phyloP scores from a whole-genome alignment of 805 yeast genomes.

The Teunomyces kruisii region DNA sequence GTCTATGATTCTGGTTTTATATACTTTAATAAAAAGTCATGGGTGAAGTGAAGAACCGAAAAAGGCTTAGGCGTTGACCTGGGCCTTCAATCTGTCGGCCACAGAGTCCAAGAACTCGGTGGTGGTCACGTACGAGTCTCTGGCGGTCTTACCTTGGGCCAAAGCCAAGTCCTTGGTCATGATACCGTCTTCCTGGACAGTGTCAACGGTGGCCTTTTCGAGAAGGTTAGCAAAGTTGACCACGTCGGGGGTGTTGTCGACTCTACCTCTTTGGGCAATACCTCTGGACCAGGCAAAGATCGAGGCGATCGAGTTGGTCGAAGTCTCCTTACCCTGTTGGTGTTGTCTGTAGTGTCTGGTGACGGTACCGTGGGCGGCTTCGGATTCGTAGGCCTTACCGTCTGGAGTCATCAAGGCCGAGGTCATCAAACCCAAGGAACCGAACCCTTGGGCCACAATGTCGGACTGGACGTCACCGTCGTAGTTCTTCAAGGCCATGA shows the following conservation, averaged over 20 bases:
- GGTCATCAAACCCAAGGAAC: slow-evolving; percentile 95
- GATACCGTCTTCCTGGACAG: slow-evolving; percentile 78
- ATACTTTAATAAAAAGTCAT: neutral
- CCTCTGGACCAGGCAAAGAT: slow-evolving; percentile 98
- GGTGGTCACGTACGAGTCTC: slow-evolving; percentile 82
- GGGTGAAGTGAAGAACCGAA: no score
- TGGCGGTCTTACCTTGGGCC: slow-evolving; percentile 81
- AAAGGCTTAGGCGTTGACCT: neutral
- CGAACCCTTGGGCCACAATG: slow-evolving; percentile 97
- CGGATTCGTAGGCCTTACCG: slow-evolving; percentile 92
- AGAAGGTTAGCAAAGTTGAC: slow-evolving; percentile 72
- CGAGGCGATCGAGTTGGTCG: slow-evolving; percentile 96
- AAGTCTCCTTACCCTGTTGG: slow-evolving; percentile 95
- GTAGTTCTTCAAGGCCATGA: slow-evolving; percentile 95
- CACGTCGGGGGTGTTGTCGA: slow-evolving; percentile 86
- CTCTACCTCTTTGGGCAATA: slow-evolving; percentile 84
- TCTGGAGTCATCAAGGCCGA: slow-evolving; percentile 96
- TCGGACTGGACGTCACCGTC: slow-evolving; percentile 98
- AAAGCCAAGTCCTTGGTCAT: slow-evolving; percentile 97
- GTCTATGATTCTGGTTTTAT: slow-evolving; percentile 1
- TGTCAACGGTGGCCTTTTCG: slow-evolving; percentile 82
- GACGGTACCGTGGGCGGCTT: slow-evolving; percentile 99
- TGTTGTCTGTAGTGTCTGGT: slow-evolving; percentile 95
- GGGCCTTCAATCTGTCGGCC: slow-evolving; percentile 53
- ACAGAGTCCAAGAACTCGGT: slow-evolving; percentile 89